A percentile compares a stretch with the other conserved stretches of the same genome.
Evolutionary conservation across 768 basidiomycete genomes (phyloP).

Genomic region (Sistotremastrum suecicum): DNA sequence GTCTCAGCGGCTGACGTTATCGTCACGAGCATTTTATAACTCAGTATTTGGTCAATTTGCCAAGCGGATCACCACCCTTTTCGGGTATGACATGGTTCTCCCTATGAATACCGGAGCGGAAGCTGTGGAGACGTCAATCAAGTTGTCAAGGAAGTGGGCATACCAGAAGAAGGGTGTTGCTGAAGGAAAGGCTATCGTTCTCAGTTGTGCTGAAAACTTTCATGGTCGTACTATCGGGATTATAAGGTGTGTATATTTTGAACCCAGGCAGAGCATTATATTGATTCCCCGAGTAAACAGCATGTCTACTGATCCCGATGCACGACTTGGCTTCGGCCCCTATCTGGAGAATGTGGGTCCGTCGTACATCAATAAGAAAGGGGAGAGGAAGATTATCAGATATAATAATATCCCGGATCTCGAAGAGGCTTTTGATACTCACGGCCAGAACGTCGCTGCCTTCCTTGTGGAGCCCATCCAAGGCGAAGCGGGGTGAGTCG

Average conservation of each 20-base stretch:
- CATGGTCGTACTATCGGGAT: constrained; percentile 88
- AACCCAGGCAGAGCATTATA: constrained; percentile 5
- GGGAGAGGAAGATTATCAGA: constrained; percentile 44
- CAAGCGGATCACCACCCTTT: constrained; percentile 65
- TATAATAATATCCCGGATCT: constrained; percentile 77
- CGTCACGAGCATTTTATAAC: constrained; percentile 95
- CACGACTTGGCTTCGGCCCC: constrained; percentile 79
- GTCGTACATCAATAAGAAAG: constrained; percentile 40
- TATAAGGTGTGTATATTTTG: constrained; percentile 41
- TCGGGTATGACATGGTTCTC: constrained; percentile 89
- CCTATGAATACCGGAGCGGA: constrained; percentile 99
- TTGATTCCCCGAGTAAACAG: constrained; percentile 22
- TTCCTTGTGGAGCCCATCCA: constrained; percentile 98
- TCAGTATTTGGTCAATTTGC: constrained; percentile 85
- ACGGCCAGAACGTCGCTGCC: constrained; percentile 77
- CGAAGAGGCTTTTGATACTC: constrained; percentile 61
- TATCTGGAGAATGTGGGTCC: constrained; percentile 81
- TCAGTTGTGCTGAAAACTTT: constrained; percentile 85
- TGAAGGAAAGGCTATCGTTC: constrained; percentile 71
- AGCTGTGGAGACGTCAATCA: constrained; percentile 94
- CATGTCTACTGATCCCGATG: constrained; percentile 92
- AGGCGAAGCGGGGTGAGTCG: constrained; percentile 87
- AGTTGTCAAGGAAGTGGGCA: constrained; percentile 94
- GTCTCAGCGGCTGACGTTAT: constrained; percentile 81
- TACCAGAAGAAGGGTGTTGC: constrained; percentile 76